Base-by-base conservation (phyloP, 305 asterid species). In the Plantago rigida region DNA sequence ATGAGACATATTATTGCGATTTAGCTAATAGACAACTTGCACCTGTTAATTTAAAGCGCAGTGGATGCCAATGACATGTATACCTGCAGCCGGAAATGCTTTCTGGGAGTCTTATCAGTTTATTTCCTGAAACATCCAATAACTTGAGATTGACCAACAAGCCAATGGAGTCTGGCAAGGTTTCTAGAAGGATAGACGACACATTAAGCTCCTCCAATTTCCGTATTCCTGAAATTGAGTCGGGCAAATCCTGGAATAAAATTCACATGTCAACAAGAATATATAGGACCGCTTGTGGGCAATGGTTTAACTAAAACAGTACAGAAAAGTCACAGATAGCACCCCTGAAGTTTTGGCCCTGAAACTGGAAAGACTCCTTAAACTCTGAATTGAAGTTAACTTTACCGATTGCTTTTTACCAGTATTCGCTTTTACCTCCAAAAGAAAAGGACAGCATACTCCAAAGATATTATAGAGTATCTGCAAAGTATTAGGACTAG, bases 81-180 rank as follows among this genome's bases (percentile, higher is more conserved):
- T 73, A 85, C 91, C 82, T 78, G 87, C 92, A 82, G 62, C 74
- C 71, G 49, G 77, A 78, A 54, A 86, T 79, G 69, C 83, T 86
- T 17, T 80, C 89, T 0, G 92, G 95, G 49, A 86, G 86, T 70
- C 69, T 64, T 41, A 51, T 79, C 14, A 86, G 80, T 62, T 84
- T 80, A 56, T 86, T 86, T 28, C 78, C 65, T 0, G 92, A 84
- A 14, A 78, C 82, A 58, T 80, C 45, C 47, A 86, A 45, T 60
- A 77, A 47, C 64, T 71, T 80, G 14, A 86, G 82, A 61, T 82
- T 86, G 6, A 68, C 61, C 73, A 86, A 64, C 63, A 82, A 67
- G 49, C 92, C 91, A 4, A 86, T 73, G 64, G 79, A 64, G 65
- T 83, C 86, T 2, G 95, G 89, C 65, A 84, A 72, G 13, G 68